phyloP scores from a whole-genome alignment of 768 basidiomycete genomes.

The Coprinopsis strossmayeri region DNA sequence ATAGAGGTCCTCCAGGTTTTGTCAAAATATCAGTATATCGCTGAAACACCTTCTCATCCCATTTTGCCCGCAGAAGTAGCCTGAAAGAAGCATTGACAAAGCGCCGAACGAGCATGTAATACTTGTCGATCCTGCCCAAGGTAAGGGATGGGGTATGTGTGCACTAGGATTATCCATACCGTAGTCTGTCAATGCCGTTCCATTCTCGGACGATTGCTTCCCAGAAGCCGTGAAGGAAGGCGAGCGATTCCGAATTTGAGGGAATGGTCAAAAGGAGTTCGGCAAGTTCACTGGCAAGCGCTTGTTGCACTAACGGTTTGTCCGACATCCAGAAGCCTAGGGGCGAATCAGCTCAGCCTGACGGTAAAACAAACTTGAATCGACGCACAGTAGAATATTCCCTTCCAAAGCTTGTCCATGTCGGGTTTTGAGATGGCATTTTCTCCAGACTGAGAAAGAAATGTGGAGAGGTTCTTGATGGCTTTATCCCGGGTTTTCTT shows the following conservation, averaged over 20 bases:
- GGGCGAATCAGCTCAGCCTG: not conserved
- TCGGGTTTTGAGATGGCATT: constrained; percentile 63
- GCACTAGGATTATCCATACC: constrained; percentile 49
- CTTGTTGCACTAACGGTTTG: constrained; percentile 94
- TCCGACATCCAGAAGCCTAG: constrained; percentile 99
- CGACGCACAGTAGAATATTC: constrained; percentile 86
- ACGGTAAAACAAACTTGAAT: not conserved
- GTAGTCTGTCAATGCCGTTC: constrained; percentile 83
- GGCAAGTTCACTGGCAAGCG: constrained; percentile 79
- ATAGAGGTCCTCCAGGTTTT: constrained; percentile 70
- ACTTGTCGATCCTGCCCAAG: constrained; percentile 82
- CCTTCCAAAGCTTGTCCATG: constrained; percentile 95
- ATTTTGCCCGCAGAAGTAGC: constrained; percentile 63
- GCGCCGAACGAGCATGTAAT: constrained; percentile 88
- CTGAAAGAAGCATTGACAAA: constrained; percentile 85
- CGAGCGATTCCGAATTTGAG: constrained; percentile 49
- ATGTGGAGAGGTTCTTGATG: constrained; percentile 67
- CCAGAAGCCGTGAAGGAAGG: constrained; percentile 90
- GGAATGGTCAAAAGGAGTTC: constrained; percentile 71
- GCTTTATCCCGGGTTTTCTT: constrained; percentile 92
- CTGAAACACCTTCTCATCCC: constrained; percentile 50
- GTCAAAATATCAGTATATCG: constrained; percentile 68
- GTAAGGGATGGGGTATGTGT: not conserved
- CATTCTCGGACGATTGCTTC: constrained; percentile 85
- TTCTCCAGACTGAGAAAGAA: constrained; percentile 65